Evolutionary conservation across 371 early-diverging fungal genomes (phyloP).

Genomic region (Fennellomyces sp.): DNA sequence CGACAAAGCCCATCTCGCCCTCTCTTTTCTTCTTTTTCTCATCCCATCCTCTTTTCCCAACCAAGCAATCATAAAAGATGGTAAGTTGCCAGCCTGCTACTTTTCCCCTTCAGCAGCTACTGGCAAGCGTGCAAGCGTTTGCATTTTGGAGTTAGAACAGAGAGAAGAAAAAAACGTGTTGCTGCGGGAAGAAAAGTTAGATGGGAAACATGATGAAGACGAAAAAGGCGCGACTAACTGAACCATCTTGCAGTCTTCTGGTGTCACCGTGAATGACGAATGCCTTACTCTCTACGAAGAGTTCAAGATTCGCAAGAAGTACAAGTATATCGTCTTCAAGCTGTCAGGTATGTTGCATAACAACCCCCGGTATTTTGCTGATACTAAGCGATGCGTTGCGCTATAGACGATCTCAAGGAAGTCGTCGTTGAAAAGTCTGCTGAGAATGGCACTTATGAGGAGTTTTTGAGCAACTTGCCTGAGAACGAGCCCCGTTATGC

Average conservation of each 20-base stretch:
- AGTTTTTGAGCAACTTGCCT: conserved; percentile 70
- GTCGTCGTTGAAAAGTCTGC: conserved; percentile 74
- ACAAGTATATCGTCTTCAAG: conserved; percentile 82
- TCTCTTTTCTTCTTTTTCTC: too few relatives aligned
- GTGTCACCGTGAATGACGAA: conserved; percentile 67
- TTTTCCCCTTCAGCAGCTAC: too few relatives aligned
- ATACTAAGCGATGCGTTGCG: neutral
- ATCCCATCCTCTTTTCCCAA: too few relatives aligned
- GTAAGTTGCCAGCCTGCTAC: too few relatives aligned
- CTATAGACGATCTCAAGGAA: conserved; percentile 50
- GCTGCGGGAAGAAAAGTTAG: neutral
- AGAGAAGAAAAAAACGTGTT: too few relatives aligned
- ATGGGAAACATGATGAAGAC: neutral
- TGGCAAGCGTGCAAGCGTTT: too few relatives aligned
- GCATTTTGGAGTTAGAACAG: too few relatives aligned
- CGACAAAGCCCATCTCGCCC: too few relatives aligned
- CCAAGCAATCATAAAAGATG: too few relatives aligned
- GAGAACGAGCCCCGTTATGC: conserved; percentile 78
- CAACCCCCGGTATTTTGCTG: neutral
- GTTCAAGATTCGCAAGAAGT: conserved; percentile 75
- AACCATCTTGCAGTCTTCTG: conserved; percentile 53
- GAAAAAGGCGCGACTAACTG: neutral
- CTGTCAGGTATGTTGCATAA: conserved; percentile 51
- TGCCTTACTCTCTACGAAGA: conserved; percentile 70
- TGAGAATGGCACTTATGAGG: conserved; percentile 58